These are phyloP conservation scores for Eucalyptus sp. DNA, from an alignment of 345 rosid genomes.

Conservation along the genomic window DNA sequence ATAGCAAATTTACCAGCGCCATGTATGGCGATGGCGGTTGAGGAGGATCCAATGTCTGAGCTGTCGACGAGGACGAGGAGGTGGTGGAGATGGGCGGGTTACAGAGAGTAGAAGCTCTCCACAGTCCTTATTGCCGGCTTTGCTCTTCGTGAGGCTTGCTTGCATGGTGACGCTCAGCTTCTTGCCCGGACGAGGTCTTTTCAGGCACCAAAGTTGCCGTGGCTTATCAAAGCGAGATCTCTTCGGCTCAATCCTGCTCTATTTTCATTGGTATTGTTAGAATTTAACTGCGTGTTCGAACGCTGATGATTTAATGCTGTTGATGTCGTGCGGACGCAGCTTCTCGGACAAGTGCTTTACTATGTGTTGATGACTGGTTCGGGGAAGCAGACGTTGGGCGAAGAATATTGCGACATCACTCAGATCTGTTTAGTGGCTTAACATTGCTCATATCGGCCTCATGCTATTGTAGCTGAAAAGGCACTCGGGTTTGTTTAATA, in stretches of 20 bases:
- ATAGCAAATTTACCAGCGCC: background rate
- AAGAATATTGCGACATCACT: constrained; percentile 86
- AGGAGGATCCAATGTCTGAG: background rate
- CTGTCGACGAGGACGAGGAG: constrained; percentile 24
- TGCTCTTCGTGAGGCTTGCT: constrained; percentile 19
- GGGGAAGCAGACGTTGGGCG: constrained; percentile 90
- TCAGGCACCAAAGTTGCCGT: constrained; percentile 71
- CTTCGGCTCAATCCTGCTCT: background rate
- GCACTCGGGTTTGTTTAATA: background rate
- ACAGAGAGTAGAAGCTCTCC: constrained; percentile 58
- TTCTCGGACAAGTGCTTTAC: constrained; percentile 79
- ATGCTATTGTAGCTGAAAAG: background rate
- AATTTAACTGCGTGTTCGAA: background rate
- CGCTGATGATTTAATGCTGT: background rate
- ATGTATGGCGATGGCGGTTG: too few relatives aligned
- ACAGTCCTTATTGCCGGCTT: constrained; percentile 45
- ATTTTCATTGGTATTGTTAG: background rate
- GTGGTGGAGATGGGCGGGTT: constrained; percentile 42
- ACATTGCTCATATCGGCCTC: background rate
- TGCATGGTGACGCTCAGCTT: constrained; percentile 1
- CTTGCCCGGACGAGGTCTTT: constrained; percentile 6
- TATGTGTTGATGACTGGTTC: constrained; percentile 82
- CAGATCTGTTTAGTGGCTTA: constrained; percentile 28
- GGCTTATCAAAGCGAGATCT: constrained; percentile 92
- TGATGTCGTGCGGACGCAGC: constrained; percentile 42